These are phyloP conservation scores for Yueomyces sinensis DNA, from an alignment of 805 yeast genomes.

Conservation along the genomic window DNA sequence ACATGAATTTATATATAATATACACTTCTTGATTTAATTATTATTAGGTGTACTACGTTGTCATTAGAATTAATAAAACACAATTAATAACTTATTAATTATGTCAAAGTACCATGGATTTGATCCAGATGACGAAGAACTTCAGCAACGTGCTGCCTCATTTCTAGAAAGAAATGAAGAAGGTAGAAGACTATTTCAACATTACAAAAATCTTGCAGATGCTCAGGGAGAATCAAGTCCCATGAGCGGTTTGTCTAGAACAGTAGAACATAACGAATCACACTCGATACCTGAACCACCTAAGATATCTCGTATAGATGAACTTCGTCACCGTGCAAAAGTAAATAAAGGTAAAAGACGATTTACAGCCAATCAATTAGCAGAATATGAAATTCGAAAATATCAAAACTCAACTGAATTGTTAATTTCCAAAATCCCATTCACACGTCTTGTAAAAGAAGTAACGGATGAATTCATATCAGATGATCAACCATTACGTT, in stretches of 20 bases:
- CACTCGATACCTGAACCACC: not conserved
- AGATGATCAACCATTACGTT: slow-evolving; percentile 46
- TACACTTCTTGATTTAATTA: too few relatives aligned
- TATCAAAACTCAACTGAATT: slow-evolving; percentile 59
- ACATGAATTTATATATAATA: too few relatives aligned
- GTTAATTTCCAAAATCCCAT: slow-evolving; percentile 58
- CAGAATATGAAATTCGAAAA: slow-evolving; percentile 53
- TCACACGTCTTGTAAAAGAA: slow-evolving; percentile 64
- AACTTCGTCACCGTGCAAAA: not conserved
- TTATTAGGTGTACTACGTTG: too few relatives aligned
- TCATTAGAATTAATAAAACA: too few relatives aligned
- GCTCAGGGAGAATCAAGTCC: too few relatives aligned
- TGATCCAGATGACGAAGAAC: not conserved
- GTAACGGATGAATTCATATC: slow-evolving; percentile 40
- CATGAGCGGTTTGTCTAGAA: too few relatives aligned
- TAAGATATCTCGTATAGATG: not conserved
- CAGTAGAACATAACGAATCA: not conserved
- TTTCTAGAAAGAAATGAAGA: slow-evolving; percentile 1
- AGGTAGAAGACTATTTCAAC: not conserved
- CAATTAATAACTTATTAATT: too few relatives aligned
- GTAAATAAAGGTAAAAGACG: slow-evolving; percentile 29
- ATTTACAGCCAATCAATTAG: slow-evolving; percentile 52
- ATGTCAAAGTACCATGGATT: too few relatives aligned
- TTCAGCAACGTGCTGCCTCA: not conserved
- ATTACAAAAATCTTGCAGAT: not conserved